phyloP scores from a whole-genome alignment of 805 yeast genomes.

The Soucietia sequanensis region DNA sequence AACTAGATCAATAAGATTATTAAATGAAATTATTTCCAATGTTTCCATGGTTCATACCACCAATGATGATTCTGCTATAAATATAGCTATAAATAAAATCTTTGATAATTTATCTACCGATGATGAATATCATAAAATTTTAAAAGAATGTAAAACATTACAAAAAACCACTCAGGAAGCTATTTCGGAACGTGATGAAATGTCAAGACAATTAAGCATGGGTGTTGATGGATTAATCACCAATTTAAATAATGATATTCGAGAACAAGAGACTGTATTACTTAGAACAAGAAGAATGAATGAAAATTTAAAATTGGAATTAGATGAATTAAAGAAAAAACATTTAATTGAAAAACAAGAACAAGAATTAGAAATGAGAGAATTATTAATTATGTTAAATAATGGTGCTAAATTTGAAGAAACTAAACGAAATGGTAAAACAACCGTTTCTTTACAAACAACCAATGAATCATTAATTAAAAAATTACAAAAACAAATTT shows the following conservation, averaged over 20 bases:
- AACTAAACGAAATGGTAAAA: slow-evolving; percentile 30
- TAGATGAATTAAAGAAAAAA: slow-evolving; percentile 61
- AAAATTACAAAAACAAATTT: slow-evolving; percentile 45
- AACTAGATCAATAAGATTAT: slow-evolving; percentile 54
- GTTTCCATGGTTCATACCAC: slow-evolving; percentile 53
- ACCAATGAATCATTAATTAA: slow-evolving; percentile 36
- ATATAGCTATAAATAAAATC: slow-evolving; percentile 72
- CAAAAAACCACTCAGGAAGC: slow-evolving; percentile 53
- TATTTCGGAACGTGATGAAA: slow-evolving; percentile 56
- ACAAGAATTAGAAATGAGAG: slow-evolving; percentile 75
- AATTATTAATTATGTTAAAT: slow-evolving; percentile 63
- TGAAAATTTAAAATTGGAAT: slow-evolving; percentile 56
- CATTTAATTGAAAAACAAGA: slow-evolving; percentile 66
- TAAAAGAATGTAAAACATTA: slow-evolving; percentile 52
- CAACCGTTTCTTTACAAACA: slow-evolving; percentile 35
- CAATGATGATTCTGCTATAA: slow-evolving; percentile 51
- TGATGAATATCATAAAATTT: slow-evolving; percentile 76
- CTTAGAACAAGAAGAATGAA: slow-evolving; percentile 59
- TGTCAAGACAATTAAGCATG: slow-evolving; percentile 62
- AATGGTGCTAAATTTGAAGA: slow-evolving; percentile 36
- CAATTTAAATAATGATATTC: slow-evolving; percentile 56
- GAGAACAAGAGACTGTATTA: slow-evolving; percentile 61
- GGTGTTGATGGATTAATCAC: slow-evolving; percentile 78
- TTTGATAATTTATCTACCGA: slow-evolving; percentile 77
- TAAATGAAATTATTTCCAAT: slow-evolving; percentile 65